A percentile compares a stretch with the other conserved stretches of the same genome.
phyloP scores from a whole-genome alignment of 2,329 filamentous ascomycete species.

The Falciphora oryzae region DNA sequence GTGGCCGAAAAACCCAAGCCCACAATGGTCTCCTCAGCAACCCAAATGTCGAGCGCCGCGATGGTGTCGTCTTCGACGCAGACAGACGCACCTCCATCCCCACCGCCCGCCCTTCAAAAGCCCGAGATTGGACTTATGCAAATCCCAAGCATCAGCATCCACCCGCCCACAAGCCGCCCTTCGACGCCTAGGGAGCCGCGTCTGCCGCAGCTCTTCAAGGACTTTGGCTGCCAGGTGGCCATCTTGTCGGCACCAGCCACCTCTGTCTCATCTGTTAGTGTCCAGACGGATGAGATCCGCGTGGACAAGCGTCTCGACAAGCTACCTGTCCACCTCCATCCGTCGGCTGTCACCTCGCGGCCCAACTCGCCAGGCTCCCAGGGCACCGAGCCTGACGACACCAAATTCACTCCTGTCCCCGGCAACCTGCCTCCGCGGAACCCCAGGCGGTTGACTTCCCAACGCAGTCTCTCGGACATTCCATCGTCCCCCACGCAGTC shows the following conservation, averaged over 20 bases:
- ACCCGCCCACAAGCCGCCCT: constrained; percentile 82
- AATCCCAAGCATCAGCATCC: constrained; percentile 85
- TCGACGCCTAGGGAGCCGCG: constrained; percentile 67
- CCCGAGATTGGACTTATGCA: constrained; percentile 34
- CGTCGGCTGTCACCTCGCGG: constrained; percentile 64
- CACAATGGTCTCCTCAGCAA: constrained; percentile 15
- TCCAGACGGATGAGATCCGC: constrained; percentile 89
- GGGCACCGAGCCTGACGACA: constrained; percentile 28
- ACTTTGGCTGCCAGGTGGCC: constrained; percentile 74
- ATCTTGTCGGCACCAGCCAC: constrained; percentile 31
- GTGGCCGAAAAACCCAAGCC: constrained; percentile 50
- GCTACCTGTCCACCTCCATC: constrained; percentile 71
- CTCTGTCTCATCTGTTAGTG: constrained; percentile 41
- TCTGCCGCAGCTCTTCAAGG: constrained; percentile 77
- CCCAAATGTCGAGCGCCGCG: constrained; percentile 9
- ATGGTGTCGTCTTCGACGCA: constrained; percentile 58
- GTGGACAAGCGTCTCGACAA: constrained; percentile 71
- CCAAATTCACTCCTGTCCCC: constrained; percentile 44
- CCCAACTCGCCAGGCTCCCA: constrained; percentile 46
- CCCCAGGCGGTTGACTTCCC: constrained; percentile 47
- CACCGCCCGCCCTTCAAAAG: constrained; percentile 22
- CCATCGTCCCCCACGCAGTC: constrained; percentile 42
- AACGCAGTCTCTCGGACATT: constrained; percentile 40
- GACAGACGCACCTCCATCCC: constrained; percentile 38
- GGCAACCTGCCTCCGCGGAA: constrained; percentile 53